phyloP scores from a whole-genome alignment of 2,329 filamentous ascomycete species.

The Sporothrix globosa region DNA sequence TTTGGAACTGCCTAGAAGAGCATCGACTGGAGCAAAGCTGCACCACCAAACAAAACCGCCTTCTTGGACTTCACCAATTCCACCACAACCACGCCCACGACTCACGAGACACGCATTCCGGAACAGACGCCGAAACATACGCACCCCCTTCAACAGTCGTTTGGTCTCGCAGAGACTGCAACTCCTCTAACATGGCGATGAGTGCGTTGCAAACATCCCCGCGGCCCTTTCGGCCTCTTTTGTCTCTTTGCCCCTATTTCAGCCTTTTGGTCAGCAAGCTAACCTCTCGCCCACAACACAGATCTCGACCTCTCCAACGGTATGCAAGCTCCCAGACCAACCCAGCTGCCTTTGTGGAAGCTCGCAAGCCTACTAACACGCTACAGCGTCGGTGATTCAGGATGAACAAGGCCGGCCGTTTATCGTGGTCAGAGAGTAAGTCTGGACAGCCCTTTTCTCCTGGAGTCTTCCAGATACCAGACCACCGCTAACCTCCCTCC shows the following conservation, averaged over 20 bases:
- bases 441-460: not conserved
- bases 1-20: constrained; percentile 29
- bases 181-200: constrained; percentile 58
- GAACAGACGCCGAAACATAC: not conserved
- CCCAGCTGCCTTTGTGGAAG: constrained; percentile 4
- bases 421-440: constrained; percentile 96
- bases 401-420: constrained; percentile 97
- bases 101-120: not conserved
- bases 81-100: not conserved
- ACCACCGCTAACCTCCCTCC: not conserved
- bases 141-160: not conserved
- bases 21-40: constrained; percentile 30
- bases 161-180: constrained; percentile 28
- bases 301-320: constrained; percentile 84
- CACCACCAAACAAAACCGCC: constrained; percentile 22
- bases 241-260: constrained; percentile 26
- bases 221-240: not conserved
- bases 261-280: constrained; percentile 34
- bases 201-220: constrained; percentile 49
- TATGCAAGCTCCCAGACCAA: constrained; percentile 50
- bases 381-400: constrained; percentile 75
- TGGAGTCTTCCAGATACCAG: too few species aligned
- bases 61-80: constrained; percentile 22
- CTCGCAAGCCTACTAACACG: constrained; percentile 24
- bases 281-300: constrained; percentile 45